Evolutionary conservation across 192 early-diverging fungal genomes (phyloP), one percentile per base, ranked within the genome.

Genomic region (Podila horticola): DNA sequence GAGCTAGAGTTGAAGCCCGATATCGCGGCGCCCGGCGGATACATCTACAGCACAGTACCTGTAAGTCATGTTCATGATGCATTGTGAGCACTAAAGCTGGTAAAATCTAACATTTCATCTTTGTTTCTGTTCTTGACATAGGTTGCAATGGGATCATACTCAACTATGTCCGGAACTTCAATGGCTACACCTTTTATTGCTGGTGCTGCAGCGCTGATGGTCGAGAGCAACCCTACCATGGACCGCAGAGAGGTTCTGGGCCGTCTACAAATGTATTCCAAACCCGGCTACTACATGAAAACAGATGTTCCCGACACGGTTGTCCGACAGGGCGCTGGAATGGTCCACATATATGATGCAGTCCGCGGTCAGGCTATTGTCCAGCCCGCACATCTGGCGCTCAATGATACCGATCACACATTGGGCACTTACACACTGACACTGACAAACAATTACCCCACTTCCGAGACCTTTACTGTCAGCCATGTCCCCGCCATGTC

Each of bases 1-100:
- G 88, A 94, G 62, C 81, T 96, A 41, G 75, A 88, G 17, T 26
- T 92, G 38, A 93, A 94, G 71, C 90, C 90, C 7, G 88, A 88
- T 9, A 64, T 92, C 28, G 77, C 82, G 0, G 89, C 89, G 8
- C 91, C 91, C 4, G 91, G 91, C 52, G 88, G 89, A 55, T 84
- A 84, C 55, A 90, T 92, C 66, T 91, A 88, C 50, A 89, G 88
- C 55, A 87, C 91, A 5, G 83, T 84, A 45, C 91, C 90, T 0
- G 72, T 84, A 61, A 75, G 69, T 52, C 19, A 20, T 17, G 30
- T 15, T 2, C 8, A 30, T 60, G 13, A 17, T 17, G 19, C 17
- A 55, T 22, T 11, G 7, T 7, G 70, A 79, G 9, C 29, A 57
- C 8, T 82, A 83, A n/a, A 70, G 62, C 5, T 22, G 2, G 22